A percentile compares a stretch with the other conserved stretches of the same genome.
phyloP scores from a whole-genome alignment of 2,329 filamentous ascomycete genomes.

The Zalaria obscura region DNA sequence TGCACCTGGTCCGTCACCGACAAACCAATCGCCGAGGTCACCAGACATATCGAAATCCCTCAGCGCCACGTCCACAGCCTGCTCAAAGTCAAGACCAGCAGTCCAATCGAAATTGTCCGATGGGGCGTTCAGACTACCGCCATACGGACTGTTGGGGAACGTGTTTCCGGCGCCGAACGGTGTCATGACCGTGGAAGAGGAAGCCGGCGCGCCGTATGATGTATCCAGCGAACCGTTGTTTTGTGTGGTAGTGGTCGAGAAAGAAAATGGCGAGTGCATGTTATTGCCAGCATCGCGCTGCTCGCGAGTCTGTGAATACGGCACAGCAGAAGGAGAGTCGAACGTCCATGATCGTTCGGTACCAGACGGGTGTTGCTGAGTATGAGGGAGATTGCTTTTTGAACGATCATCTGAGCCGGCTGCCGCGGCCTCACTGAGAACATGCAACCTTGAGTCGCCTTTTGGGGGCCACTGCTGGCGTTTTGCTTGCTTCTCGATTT shows the following conservation, averaged over 20 bases:
- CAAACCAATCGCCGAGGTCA: slow-evolving; percentile 6
- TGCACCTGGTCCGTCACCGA: slow-evolving; percentile 4
- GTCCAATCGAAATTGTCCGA: slow-evolving; percentile 1
- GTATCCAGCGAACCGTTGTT: background rate
- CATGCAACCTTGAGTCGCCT: slow-evolving; percentile 4
- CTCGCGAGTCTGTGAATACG: background rate
- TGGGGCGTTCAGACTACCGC: no score
- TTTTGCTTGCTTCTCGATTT: background rate
- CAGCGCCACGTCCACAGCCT: slow-evolving; percentile 7
- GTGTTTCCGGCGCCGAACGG: no score
- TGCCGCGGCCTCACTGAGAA: slow-evolving; percentile 8
- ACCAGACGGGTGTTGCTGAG: background rate
- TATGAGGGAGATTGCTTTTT: background rate
- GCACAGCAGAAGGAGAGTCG: slow-evolving; percentile 5
- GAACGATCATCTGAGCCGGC: slow-evolving; percentile 5
- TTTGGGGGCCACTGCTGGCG: background rate
- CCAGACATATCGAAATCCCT: slow-evolving; percentile 6
- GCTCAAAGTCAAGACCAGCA: slow-evolving; percentile 7
- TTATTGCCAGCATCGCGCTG: background rate
- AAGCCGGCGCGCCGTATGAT: slow-evolving; percentile 1
- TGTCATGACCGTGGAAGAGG: slow-evolving; percentile 2
- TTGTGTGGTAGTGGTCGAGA: slow-evolving; percentile 2
- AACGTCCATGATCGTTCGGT: slow-evolving; percentile 3
- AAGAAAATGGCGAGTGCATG: background rate
- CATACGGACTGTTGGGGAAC: no score